Evolutionary conservation across 352 stramenopile genomes (phyloP), one percentile per base, ranked within the genome.

Genomic region (Phytophthora idaei): DNA sequence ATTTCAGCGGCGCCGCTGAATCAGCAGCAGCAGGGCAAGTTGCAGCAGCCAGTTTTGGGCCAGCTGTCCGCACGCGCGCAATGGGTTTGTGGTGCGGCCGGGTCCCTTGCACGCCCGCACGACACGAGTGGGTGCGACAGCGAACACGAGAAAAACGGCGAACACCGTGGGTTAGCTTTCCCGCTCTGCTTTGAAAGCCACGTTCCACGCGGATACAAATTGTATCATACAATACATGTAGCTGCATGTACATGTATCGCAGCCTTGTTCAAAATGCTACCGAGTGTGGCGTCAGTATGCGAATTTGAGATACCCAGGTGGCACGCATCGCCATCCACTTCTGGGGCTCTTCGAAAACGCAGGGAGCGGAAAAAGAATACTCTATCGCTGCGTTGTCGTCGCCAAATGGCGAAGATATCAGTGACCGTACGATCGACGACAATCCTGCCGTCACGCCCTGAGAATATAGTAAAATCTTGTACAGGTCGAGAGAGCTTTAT

Each of bases 91-190:
- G 52, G 52, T 11, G 47, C 29, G 9, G 31, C 15, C 60, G 4
- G 54, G 54, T 69, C 48, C 41, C 60, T 53, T 61, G 42, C 54
- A 54, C 66, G 54, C 61, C 34, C 3, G 46, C 34, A 64, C 53
- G 59, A 73, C 42, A 52, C 41, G 52, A 49, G 57, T 59, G 58
- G 56, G 57, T 54, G 62, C 61, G 61, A 60, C 54, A 64, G 44
- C 48, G 17, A 55, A 29, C 45, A 68, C 58, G 14, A 73, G 60
- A 73, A 55, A 73, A 39, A 52, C 53, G 46, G 46, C 36, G 36
- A n/a, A 9, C 64, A 3, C 10, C 46, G 50, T 70, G 63, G 55
- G 62, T 70, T 65, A 48, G 11, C 9, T 61, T 61, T 54, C 49
- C 29, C 21, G 25, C 32, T 37, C 17, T 21, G 45, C 57, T 61